Percentiles rank a stretch among this genome's conserved stretches.
These are phyloP conservation scores for sorghum (Sorghum bicolor) DNA, from an alignment of 176 grass and related monocot genomes.

Conservation along the genomic window Sorghum_bicolor_NCBIv3 NC_012871.2:76664501-76665000, in stretches of 20 bases:
- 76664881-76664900: too few relatives aligned
- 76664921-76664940: too few relatives aligned
- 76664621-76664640: background rate
- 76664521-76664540: background rate
- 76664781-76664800: background rate
- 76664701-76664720: background rate
- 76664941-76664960: too few relatives aligned
- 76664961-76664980: too few relatives aligned
- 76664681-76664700: background rate
- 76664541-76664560: background rate
- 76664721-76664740: background rate
- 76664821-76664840: background rate
- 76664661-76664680: background rate
- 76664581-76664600: background rate
- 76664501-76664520: too few relatives aligned
- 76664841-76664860: slow-evolving; percentile 3
- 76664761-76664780: background rate
- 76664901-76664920: too few relatives aligned
- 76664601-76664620: background rate
- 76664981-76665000: too few relatives aligned
- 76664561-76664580: background rate
- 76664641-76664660: background rate
- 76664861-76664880: background rate
- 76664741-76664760: background rate
- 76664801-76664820: background rate